Conservation (phyloP, 345 rosid species). For the Citrus sp. region DNA sequence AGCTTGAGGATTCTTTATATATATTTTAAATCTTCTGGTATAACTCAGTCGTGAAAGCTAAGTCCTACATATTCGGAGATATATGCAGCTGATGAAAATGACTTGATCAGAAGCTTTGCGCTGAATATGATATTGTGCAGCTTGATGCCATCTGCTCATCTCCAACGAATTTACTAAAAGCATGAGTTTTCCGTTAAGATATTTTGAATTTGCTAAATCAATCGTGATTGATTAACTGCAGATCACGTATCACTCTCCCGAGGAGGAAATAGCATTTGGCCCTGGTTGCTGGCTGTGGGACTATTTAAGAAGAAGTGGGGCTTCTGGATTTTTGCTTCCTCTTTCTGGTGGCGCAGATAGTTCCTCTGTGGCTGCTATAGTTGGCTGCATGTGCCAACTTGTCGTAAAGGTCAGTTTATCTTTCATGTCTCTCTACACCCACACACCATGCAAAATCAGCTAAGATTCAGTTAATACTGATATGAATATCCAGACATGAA, state of each 20-base stretch:
- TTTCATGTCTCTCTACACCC: background rate
- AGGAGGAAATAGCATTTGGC: conserved; percentile 95
- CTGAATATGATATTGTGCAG: background rate
- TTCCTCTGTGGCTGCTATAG: conserved; percentile 96
- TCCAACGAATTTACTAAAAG: background rate
- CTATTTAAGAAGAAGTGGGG: conserved; percentile 94
- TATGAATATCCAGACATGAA: background rate
- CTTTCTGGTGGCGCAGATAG: conserved; percentile 98
- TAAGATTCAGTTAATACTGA: background rate
- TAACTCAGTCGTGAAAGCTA: background rate
- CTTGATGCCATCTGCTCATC: background rate
- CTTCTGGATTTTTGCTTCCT: conserved; percentile 96
- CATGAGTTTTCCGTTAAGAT: background rate
- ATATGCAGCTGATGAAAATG: background rate
- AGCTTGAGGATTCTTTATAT: background rate
- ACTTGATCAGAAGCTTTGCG: background rate
- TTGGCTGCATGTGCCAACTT: conserved; percentile 99
- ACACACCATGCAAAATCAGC: background rate
- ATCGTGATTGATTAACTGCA: conserved; percentile 22
- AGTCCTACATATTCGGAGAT: background rate
- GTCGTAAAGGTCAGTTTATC: conserved; percentile 66
- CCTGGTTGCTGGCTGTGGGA: conserved; percentile 99
- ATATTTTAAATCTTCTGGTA: background rate
- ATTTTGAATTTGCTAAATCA: conserved; percentile 2
- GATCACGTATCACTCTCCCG: conserved; percentile 79